Base-by-base conservation (phyloP, 257 asterid species). In the Solanum pinnatisectum region DNA sequence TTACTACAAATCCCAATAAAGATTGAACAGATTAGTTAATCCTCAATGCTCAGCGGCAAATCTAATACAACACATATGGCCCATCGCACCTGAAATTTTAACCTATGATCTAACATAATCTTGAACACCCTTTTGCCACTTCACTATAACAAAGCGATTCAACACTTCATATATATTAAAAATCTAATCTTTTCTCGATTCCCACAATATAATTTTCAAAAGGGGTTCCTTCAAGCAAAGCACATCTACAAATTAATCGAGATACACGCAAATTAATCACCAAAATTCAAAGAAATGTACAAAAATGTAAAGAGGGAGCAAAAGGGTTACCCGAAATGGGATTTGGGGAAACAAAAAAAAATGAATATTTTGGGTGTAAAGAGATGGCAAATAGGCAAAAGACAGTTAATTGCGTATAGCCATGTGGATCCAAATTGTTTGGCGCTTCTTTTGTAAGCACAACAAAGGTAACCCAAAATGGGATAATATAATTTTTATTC, bases 381-480 rank as follows among this genome's bases (percentile, higher is more conserved):
- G 39, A 63, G 59, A 37, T 36, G 4, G 2, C 30, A 37, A 35
- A 49, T 35, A 49, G 23, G 71, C 13, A 56, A 83, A 83, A 25
- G 40, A 68, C 40, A 85, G 82, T 27, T 39, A 82, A 16, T 27
- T 10, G 30, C 85, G 70, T 30, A 49, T 30, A 18, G 88, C 77
- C 77, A 76, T 65, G 73, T 42, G 87, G 93, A 89, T 89, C 92
- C 93, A 84, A 88, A 25, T 89, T 88, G 74, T 68, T 89, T 89
- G 93, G 89, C 92, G 93, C 91, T 89, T 87, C 88, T 84, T 89
- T 89, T 87, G 93, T 71, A 86, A 42, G 46, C 22, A 46, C 27
- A 35, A 39, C 18, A 40, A 39, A 85, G 3, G 7, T 2, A 49
- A 67, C 56, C 87, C 59, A 42, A 63, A 1, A 23, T 20, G 79